Conservation (phyloP, 2,329 filamentous ascomycete genomes). For the Ophioceras dolichostomum region DNA sequence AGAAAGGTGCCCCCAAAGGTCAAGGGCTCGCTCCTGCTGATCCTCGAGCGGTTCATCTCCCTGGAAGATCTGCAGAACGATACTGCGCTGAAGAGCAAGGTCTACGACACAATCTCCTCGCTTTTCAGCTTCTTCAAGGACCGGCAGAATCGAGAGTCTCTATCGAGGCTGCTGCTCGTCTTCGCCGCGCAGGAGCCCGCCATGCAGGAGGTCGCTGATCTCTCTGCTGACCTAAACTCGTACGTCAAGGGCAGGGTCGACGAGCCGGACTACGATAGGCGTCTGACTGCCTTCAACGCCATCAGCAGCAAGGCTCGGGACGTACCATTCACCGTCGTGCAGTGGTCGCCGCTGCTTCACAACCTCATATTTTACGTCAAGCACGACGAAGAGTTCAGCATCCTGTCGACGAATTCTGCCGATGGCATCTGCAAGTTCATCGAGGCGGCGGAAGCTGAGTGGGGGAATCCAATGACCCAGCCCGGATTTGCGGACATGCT, state of each 20-base stretch:
- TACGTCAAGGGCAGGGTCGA: conserved; percentile 61
- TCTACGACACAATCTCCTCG: conserved; percentile 65
- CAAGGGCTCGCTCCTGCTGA: conserved; percentile 68
- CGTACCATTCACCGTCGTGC: conserved; percentile 45
- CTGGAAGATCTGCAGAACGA: conserved; percentile 46
- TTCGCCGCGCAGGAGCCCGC: conserved; percentile 53
- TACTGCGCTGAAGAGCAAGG: conserved; percentile 42
- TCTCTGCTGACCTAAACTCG: conserved; percentile 75
- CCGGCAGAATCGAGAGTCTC: conserved; percentile 56
- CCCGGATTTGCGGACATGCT: conserved; percentile 46
- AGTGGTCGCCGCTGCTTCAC: conserved; percentile 81
- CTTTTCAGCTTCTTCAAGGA: conserved; percentile 90
- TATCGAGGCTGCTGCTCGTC: conserved; percentile 61
- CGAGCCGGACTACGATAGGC: conserved; percentile 77
- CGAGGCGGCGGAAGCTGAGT: conserved; percentile 40
- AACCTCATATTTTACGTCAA: conserved; percentile 83
- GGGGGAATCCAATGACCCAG: conserved; percentile 18
- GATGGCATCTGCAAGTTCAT: conserved; percentile 71
- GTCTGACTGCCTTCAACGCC: conserved; percentile 61
- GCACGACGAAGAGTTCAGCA: conserved; percentile 77
- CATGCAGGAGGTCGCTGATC: conserved; percentile 48
- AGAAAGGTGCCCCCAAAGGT: conserved; percentile 70
- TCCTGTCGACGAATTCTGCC: conserved; percentile 68
- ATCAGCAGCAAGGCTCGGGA: conserved; percentile 58
- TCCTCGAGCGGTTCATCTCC: conserved; percentile 70